Conservation (phyloP, 2,329 filamentous ascomycete genomes). For the Fusarium fujikuroi region DNA sequence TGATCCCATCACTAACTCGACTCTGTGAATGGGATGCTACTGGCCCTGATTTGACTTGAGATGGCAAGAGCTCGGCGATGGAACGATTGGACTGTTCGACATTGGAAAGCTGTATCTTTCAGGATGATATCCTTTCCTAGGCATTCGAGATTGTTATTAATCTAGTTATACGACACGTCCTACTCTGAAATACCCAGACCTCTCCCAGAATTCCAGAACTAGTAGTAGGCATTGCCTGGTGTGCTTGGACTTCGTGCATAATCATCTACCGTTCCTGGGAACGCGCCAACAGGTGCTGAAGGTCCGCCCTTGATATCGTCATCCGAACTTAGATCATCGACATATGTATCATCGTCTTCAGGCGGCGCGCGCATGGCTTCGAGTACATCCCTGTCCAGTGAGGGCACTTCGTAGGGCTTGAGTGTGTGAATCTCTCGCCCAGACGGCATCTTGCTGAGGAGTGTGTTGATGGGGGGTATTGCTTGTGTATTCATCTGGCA, state of each 20-base stretch:
- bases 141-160: not conserved
- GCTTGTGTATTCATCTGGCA: conserved; percentile 79
- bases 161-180: not conserved
- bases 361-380: conserved; percentile 64
- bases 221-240: conserved; percentile 54
- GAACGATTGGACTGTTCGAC: not conserved
- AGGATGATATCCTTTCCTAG: not conserved
- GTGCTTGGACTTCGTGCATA: conserved; percentile 48
- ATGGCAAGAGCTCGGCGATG: not conserved
- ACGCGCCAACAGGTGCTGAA: conserved; percentile 58
- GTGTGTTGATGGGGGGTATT: conserved; percentile 75
- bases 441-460: conserved; percentile 84
- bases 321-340: conserved; percentile 52
- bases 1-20: not conserved
- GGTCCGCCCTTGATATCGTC: conserved; percentile 49
- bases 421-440: conserved; percentile 86
- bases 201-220: conserved; percentile 11
- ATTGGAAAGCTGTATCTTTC: not conserved
- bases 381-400: conserved; percentile 72
- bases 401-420: conserved; percentile 73
- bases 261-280: conserved; percentile 58
- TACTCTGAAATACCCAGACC: not conserved
- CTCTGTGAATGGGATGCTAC: not conserved
- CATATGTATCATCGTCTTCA: conserved; percentile 49
- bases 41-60: not conserved